Evolutionary conservation across 1,139 yeast species (phyloP), one percentile per base, ranked within the genome.

Genomic region (Oligophagozyma castellii): DNA sequence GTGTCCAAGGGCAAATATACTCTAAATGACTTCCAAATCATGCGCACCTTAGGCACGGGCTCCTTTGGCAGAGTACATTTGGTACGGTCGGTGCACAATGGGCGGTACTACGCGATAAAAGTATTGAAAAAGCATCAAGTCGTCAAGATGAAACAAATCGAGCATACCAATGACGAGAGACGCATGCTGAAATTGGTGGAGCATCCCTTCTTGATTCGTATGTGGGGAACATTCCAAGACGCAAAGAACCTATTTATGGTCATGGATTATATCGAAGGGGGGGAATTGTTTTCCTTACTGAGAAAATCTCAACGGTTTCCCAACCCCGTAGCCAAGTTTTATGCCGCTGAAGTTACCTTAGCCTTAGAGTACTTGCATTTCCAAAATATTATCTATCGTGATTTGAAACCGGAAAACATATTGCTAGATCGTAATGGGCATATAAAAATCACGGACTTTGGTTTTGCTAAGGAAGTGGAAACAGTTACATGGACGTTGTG

Each of bases 181-280:
- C 67, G 94, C 39, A 89, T 89, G 93, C 66, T 89, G 37, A 83
- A 80, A 53, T 62, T 83, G 35, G 95, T 89, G 14, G 93, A 83
- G 50, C 95, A 86, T 53, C 96, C 96, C 14, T 89, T 89, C 49
- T 66, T 89, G 42, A 84, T 86, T 44, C 66, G 96, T 44, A 83
- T 89, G 93, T 89, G 98, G 98, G 98, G 98, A 23, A 89, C 96
- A 0, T 89, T 78, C 56, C 96, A 89, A 57, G 96, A 89, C 57
- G 69, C 89, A 19, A 72, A 70, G 43, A 81, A 81, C 50, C 59
- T 89, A 41, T 89, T 84, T 49, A 86, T 89, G 96, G 93, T 89
- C 32, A 86, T 89, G 95, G 98, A 89, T 53, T 89, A 84, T 56
- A 83, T 89, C 51, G 96, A 89, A 61, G 98, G 96, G 34, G 98